Evolutionary conservation across 345 rosid genomes (phyloP).

Genomic region (Populus deltoides): DNA sequence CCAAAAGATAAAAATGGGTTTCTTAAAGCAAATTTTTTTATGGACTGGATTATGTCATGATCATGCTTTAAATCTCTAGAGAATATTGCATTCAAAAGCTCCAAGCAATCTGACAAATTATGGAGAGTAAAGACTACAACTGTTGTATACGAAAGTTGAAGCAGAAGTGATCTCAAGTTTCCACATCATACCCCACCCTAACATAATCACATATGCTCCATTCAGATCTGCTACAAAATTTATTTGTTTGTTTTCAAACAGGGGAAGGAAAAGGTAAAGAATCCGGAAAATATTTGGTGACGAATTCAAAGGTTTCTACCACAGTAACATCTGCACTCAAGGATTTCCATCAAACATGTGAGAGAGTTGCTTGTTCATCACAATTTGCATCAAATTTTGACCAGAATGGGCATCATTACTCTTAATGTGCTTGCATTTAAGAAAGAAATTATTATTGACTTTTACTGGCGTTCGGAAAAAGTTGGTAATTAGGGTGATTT

Average conservation of each 20-base stretch:
- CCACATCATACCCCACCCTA: background rate
- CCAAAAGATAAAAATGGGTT: constrained; percentile 7
- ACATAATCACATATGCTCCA: background rate
- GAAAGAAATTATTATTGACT: too few relatives aligned
- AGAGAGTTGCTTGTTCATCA: too few relatives aligned
- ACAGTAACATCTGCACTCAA: too few relatives aligned
- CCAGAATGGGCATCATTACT: background rate
- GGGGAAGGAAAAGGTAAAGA: too few relatives aligned
- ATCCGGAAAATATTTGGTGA: too few relatives aligned
- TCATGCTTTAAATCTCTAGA: constrained; percentile 4
- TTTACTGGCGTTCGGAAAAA: background rate
- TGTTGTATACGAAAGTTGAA: background rate
- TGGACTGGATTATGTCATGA: background rate
- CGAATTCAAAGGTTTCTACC: too few relatives aligned
- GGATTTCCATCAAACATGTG: too few relatives aligned
- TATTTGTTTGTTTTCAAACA: background rate
- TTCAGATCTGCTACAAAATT: background rate
- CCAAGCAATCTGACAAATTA: constrained; percentile 8
- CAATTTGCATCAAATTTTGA: too few relatives aligned
- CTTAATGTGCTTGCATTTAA: background rate
- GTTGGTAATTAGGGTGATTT: too few relatives aligned
- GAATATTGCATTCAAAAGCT: constrained; percentile 15
- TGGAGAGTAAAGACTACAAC: background rate
- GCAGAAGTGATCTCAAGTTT: background rate
- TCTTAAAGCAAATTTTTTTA: constrained; percentile 7